Evolutionary conservation across 75 land plant species (phyloP).

Genomic region (Sequoia sempervirens): DNA sequence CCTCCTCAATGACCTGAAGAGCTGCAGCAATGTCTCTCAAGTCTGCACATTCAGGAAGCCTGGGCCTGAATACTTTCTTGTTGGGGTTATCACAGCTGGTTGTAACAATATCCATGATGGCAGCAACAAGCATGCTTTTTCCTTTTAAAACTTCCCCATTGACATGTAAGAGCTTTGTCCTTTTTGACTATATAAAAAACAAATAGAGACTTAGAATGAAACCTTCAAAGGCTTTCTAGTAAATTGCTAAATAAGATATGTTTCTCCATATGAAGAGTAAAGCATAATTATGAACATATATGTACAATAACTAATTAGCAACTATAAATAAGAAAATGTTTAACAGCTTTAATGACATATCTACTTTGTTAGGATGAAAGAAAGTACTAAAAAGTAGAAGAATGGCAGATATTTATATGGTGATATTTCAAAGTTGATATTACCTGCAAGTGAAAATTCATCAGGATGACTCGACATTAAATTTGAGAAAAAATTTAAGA

Average conservation of each 20-base stretch:
- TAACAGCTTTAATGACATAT: background rate
- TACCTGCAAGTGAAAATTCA: background rate
- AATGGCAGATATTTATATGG: background rate
- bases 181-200: background rate
- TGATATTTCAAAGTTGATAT: background rate
- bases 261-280: background rate
- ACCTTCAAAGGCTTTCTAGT: background rate
- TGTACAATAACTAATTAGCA: background rate
- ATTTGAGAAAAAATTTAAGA: background rate
- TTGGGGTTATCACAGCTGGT: conserved; percentile 65
- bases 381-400: background rate
- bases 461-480: background rate
- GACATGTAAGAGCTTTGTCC: background rate
- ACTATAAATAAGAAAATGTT: background rate
- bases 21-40: conserved; percentile 76
- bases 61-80: conserved; percentile 40
- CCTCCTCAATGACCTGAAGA: conserved; percentile 79
- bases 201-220: background rate
- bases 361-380: background rate
- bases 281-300: background rate
- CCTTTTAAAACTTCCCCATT: conserved; percentile 54
- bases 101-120: conserved; percentile 93
- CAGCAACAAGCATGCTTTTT: conserved; percentile 89
- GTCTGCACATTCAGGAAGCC: conserved; percentile 65
- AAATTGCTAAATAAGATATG: background rate